Conservation (phyloP, 208 protist genomes). For the Wallacemonas sp. region DNA sequence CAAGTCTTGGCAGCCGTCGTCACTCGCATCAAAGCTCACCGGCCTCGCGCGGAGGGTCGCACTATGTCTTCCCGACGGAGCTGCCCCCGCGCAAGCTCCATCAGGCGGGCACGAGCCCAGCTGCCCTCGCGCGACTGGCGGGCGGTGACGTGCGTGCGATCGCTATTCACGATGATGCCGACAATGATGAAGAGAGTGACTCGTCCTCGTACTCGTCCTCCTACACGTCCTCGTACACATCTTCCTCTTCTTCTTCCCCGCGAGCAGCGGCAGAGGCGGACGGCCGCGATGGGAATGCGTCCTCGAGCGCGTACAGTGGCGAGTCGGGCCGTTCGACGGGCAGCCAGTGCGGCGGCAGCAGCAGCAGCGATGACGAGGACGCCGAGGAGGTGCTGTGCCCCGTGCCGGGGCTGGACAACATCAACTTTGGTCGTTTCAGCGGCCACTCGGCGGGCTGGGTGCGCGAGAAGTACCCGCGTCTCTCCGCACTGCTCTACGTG, state of each 20-base stretch:
- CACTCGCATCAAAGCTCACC: neutral
- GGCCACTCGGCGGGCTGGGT: slow-evolving; percentile 66
- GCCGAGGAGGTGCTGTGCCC: slow-evolving; percentile 78
- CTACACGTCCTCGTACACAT: neutral
- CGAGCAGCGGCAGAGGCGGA: neutral
- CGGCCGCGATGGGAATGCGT: neutral
- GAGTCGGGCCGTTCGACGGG: neutral
- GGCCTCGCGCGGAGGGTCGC: neutral
- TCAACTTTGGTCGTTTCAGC: slow-evolving; percentile 85
- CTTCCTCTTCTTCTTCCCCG: neutral
- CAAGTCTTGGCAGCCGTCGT: neutral
- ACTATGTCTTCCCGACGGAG: slow-evolving; percentile 24
- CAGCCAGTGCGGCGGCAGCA: neutral
- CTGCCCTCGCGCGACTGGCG: slow-evolving; percentile 26
- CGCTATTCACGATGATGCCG: too few relatives aligned
- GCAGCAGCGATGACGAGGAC: slow-evolving; percentile 40
- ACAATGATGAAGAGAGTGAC: too few relatives aligned
- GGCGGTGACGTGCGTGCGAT: slow-evolving; percentile 29
- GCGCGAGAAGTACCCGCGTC: slow-evolving; percentile 54
- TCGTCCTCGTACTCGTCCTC: neutral
- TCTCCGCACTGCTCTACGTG: slow-evolving; percentile 64
- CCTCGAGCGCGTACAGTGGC: neutral
- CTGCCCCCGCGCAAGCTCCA: slow-evolving; percentile 21
- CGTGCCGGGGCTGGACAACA: slow-evolving; percentile 79
- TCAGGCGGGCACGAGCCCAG: slow-evolving; percentile 5